Conservation (phyloP, 805 yeast species). For the Phaffomyces thermotolerans region DNA sequence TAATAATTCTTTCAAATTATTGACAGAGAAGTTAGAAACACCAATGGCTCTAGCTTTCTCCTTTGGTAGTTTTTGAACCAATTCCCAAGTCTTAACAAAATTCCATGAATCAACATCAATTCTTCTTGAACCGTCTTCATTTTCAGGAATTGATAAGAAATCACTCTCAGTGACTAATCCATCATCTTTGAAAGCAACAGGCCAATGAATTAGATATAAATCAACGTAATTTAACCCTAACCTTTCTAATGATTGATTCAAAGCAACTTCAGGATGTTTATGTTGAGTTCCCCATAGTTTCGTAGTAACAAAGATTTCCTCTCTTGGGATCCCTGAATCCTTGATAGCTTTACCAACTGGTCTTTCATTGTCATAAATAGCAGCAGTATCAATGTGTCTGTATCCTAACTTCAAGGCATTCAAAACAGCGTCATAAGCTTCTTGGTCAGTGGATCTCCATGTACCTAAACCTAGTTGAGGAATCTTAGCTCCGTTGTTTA, state of each 20-base stretch:
- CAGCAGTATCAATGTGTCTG: constrained; percentile 60
- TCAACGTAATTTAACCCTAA: constrained; percentile 73
- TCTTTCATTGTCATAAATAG: constrained; percentile 44
- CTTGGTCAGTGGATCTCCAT: constrained; percentile 32
- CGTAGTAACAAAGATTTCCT: constrained; percentile 62
- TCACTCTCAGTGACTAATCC: constrained; percentile 6
- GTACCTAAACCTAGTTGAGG: constrained; percentile 51
- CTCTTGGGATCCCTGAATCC: constrained; percentile 53
- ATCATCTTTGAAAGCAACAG: constrained; percentile 49
- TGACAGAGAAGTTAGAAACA: constrained; percentile 20
- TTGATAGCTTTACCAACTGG: constrained; percentile 50
- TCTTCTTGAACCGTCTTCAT: constrained; percentile 40
- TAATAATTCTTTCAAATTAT: constrained; percentile 11
- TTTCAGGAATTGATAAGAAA: constrained; percentile 6
- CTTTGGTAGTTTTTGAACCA: constrained; percentile 12
- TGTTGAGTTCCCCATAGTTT: constrained; percentile 50
- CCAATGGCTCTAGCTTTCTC: constrained; percentile 17
- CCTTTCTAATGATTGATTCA: constrained; percentile 52
- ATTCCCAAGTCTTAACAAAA: constrained; percentile 20
- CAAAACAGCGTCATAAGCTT: constrained; percentile 17
- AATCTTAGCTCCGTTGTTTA: constrained; percentile 44
- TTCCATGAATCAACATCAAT: constrained; percentile 41
- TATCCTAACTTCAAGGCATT: constrained; percentile 35
- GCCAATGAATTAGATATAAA: constrained; percentile 79
- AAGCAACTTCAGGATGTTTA: constrained; percentile 42